Evolutionary conservation across 345 rosid genomes (phyloP).

Genomic region (Citrus medica): DNA sequence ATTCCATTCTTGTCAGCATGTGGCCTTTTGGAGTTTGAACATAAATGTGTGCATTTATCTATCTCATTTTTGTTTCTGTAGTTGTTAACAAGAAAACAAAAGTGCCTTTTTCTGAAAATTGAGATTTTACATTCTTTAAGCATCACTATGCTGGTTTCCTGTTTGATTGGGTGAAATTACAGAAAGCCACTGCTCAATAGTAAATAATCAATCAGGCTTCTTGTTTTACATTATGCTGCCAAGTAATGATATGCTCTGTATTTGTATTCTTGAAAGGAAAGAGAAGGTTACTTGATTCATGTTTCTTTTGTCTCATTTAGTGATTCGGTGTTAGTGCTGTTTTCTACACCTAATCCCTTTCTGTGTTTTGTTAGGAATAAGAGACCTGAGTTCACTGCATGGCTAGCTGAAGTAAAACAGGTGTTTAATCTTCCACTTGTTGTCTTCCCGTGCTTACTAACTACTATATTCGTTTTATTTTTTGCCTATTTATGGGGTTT

Average conservation of each 20-base stretch:
- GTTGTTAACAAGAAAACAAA: background rate
- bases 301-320: background rate
- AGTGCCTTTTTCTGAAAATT: background rate
- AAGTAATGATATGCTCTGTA: background rate
- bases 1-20: background rate
- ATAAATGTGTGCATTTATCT: background rate
- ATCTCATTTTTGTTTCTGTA: background rate
- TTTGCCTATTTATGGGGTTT: background rate
- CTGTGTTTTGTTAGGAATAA: conserved; percentile 61
- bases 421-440: conserved; percentile 27
- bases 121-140: background rate
- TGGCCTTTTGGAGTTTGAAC: background rate
- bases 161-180: background rate
- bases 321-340: background rate
- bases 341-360: background rate
- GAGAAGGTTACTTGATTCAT: background rate
- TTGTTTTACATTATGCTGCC: background rate
- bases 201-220: background rate
- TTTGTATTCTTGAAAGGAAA: background rate
- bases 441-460: background rate
- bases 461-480: background rate
- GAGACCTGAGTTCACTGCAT: conserved; percentile 98
- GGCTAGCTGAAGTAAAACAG: conserved; percentile 93
- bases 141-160: background rate
- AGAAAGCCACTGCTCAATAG: background rate